These are phyloP conservation scores for Solanum clarkiae DNA, from an alignment of 257 asterid species.

Conservation along the genomic window DNA sequence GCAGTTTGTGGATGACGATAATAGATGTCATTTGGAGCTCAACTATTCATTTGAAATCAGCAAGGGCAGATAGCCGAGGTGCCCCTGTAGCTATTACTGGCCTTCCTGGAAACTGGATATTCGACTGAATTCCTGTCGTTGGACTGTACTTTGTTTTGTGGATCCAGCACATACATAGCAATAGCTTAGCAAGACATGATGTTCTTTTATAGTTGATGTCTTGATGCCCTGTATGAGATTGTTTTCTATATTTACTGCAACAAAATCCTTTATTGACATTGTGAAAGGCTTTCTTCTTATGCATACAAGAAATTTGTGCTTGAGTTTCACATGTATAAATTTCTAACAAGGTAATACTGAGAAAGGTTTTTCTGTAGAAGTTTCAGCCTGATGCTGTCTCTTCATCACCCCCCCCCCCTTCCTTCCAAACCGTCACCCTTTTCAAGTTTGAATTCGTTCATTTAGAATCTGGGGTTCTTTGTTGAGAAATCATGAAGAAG, in stretches of 20 bases:
- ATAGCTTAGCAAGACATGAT: background rate
- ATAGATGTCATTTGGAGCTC: conserved; percentile 56
- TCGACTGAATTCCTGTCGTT: background rate
- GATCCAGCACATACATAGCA: background rate
- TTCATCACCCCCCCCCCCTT: no score
- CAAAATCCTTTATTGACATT: background rate
- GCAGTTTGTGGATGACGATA: conserved; percentile 73
- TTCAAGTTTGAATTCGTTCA: no score
- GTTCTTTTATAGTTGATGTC: background rate
- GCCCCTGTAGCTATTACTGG: background rate
- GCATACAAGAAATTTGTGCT: background rate
- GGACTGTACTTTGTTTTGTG: background rate
- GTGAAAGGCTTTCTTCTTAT: background rate
- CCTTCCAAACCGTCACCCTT: no score
- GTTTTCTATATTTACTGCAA: background rate
- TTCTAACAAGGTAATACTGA: no score
- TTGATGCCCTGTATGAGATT: background rate
- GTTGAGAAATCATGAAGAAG: no score
- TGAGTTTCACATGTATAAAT: no score
- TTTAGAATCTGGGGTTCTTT: no score
- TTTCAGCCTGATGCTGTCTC: no score
- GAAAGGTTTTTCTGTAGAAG: no score
- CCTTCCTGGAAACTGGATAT: conserved; percentile 3
- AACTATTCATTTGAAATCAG: conserved; percentile 51
- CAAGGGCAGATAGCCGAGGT: conserved; percentile 21